Percentiles rank a stretch among this genome's conserved stretches.
phyloP scores from a whole-genome alignment of 176 grass and related monocot genomes.

The Hsuehochloa calcarea region DNA sequence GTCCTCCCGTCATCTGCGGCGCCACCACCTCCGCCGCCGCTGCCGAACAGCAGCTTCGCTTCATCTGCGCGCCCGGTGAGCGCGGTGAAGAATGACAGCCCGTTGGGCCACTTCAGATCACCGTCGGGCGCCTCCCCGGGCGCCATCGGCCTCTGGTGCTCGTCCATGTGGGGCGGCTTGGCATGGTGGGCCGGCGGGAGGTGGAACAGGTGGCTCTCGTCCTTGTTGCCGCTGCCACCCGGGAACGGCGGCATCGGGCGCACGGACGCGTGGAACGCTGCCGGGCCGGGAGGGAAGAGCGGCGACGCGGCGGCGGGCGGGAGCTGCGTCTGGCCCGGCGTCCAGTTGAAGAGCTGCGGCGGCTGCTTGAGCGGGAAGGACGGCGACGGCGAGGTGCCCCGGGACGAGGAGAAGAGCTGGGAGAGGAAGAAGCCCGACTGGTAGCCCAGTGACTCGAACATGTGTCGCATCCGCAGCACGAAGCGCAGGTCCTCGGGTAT shows the following conservation, averaged over 20 bases:
- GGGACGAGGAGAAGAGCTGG: constrained; percentile 89
- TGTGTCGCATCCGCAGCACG: constrained; percentile 95
- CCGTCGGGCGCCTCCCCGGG: constrained; percentile 40
- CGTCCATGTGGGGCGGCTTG: constrained; percentile 57
- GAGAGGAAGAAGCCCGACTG: constrained; percentile 99
- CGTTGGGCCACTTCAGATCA: constrained; percentile 91
- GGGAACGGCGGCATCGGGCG: constrained; percentile 32
- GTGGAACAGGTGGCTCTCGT: constrained; percentile 55
- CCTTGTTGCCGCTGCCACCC: constrained; percentile 13
- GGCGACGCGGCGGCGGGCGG: constrained; percentile 37
- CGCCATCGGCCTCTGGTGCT: constrained; percentile 36
- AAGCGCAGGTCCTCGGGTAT: constrained; percentile 98
- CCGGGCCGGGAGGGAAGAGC: constrained; percentile 36
- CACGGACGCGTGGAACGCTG: constrained; percentile 40
- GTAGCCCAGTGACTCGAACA: constrained; percentile 97
- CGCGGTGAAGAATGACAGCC: constrained; percentile 93
- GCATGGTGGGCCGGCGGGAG: constrained; percentile 41
- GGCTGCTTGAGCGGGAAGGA: constrained; percentile 67
- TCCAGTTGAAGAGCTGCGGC: constrained; percentile 48
- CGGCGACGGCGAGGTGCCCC: constrained; percentile 55
- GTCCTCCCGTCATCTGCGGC: constrained; percentile 15
- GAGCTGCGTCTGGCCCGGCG: constrained; percentile 40
- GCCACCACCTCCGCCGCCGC: not conserved
- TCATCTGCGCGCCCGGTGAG: constrained; percentile 80
- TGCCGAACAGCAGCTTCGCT: constrained; percentile 69